Conservation (phyloP, 75 land plant genomes). For the Chamaecyparis obtusa region DNA sequence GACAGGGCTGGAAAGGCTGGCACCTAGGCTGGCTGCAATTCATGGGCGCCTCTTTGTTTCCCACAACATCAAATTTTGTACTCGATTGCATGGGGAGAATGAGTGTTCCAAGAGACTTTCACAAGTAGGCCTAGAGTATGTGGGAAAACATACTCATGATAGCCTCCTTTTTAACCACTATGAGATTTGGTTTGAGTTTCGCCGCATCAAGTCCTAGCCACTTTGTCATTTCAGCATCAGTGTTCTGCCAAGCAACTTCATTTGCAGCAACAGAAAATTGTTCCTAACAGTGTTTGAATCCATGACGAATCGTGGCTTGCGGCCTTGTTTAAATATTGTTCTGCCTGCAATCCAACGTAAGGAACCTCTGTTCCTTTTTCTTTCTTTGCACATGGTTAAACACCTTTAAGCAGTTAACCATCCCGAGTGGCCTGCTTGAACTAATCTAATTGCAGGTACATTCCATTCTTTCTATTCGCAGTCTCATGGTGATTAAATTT, state of each 20-base stretch:
- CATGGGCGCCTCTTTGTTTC: conserved; percentile 83
- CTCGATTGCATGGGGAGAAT: conserved; percentile 57
- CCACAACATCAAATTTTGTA: conserved; percentile 90
- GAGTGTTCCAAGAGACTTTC: conserved; percentile 62
- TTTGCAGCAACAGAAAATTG: background rate
- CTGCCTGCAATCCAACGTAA: background rate
- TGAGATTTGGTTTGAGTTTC: conserved; percentile 91
- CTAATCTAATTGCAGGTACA: background rate
- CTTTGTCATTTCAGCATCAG: background rate
- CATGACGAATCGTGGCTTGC: background rate
- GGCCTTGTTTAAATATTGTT: background rate
- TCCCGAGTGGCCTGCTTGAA: background rate
- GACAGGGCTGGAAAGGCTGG: conserved; percentile 69
- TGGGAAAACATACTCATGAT: conserved; percentile 90
- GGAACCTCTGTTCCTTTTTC: background rate
- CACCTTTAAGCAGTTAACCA: background rate
- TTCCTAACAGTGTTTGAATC: background rate
- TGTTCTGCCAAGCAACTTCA: background rate
- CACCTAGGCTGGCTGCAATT: conserved; percentile 32
- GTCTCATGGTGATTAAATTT: background rate
- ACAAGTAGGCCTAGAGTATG: conserved; percentile 56
- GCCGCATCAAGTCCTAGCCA: conserved; percentile 13
- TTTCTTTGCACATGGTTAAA: background rate
- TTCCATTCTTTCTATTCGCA: background rate
- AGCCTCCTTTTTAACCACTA: conserved; percentile 94